Evolutionary conservation across 441 rosid species (phyloP), one percentile per base, ranked within the genome.

Genomic region (Eutrema salsugineum): DNA sequence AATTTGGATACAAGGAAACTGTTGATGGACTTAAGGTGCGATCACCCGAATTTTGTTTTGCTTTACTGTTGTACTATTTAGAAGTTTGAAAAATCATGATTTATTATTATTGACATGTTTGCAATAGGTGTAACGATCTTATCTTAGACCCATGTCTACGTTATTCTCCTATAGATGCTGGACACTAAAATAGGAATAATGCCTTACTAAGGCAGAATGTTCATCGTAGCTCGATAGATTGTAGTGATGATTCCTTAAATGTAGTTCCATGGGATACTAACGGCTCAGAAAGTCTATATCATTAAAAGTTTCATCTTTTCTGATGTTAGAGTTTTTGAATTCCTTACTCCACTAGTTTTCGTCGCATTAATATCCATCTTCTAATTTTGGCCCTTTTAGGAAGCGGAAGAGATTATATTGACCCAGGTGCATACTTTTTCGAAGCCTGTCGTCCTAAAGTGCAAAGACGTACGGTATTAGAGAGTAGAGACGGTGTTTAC

Each of bases 21-120:
- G 87, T 91, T 82, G 99, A 90, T 80, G 97, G 97, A 63, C 91
- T 96, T 83, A 98, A 96, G 98, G 99, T 96, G 70, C 70, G 64
- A 48, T 70, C 55, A 60, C 63, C 72, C 38, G 42, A 68, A 68
- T 44, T 48, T 47, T 27, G 66, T 24, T 53, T 8, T 30, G 32
- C 33, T 17, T 59, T 20, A 60, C 36, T 68, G n/a, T 63, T 33
- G 39, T 64, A 48, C 44, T 60, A 59, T 63, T 32, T 42, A 10
- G 33, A 24, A 20, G 9, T n/a, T 39, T 56, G 5, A 5, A 20
- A 44, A 24, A 19, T 39, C 60, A 11, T 46, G 33, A 19, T 49
- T 60, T 5, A 35, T 24, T 51, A 7, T 17, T 19, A 15, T 33
- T 63, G 47, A 48, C 24, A 76, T 64, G 48, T 69, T 55, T 24